A percentile compares a stretch with the other conserved stretches of the same genome.
These are phyloP conservation scores for Entonaema liquescens DNA, from an alignment of 495 filamentous ascomycete species.

Conservation along the genomic window DNA sequence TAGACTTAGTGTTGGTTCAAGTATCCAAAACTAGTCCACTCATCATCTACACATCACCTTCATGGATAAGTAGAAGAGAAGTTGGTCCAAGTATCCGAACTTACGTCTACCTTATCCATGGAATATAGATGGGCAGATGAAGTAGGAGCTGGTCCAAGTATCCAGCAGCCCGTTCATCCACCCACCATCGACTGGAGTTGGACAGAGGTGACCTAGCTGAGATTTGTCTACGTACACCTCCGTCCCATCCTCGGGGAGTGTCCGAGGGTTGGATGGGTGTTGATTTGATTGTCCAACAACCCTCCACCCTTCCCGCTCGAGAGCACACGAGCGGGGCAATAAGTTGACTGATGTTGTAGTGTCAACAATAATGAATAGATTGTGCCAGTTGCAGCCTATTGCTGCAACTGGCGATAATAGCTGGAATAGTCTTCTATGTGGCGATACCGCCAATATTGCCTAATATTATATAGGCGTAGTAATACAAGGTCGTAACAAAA, in stretches of 20 bases:
- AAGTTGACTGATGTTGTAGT: neutral
- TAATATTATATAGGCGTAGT: neutral
- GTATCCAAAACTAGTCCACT: neutral
- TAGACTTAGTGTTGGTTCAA: neutral
- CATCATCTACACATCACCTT: constrained; percentile 4
- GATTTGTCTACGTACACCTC: neutral
- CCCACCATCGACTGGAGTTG: neutral
- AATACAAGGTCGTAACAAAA: neutral
- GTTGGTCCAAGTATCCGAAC: constrained; percentile 12
- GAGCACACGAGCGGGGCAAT: neutral
- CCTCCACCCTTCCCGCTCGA: neutral
- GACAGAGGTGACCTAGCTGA: neutral
- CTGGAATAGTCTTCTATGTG: neutral
- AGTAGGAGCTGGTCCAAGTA: constrained; percentile 1
- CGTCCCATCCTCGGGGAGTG: constrained; percentile 8
- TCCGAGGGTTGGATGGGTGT: neutral
- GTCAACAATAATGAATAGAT: neutral
- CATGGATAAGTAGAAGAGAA: neutral
- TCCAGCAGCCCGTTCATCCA: constrained; percentile 9
- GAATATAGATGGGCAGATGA: neutral
- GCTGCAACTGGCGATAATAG: neutral
- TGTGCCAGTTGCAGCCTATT: no score
- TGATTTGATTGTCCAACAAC: neutral
- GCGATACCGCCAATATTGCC: neutral
- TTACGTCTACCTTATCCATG: constrained; percentile 2